Conservation (phyloP, 345 rosid species). For the Citrus trifoliata region DNA sequence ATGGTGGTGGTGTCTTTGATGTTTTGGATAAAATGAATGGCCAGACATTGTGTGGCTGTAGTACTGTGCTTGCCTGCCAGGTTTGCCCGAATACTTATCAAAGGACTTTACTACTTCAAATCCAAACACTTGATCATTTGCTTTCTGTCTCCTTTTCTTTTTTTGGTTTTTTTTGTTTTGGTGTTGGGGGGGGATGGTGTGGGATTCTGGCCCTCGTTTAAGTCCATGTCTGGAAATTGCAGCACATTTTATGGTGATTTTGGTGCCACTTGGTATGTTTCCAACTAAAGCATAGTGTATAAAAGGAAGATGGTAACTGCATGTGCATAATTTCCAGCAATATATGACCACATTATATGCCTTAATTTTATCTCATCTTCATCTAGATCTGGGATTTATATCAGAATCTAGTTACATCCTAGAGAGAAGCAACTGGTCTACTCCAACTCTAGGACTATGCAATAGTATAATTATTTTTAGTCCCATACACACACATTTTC, state of each 20-base stretch:
- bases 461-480: not conserved
- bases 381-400: not conserved
- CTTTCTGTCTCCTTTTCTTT: not conserved
- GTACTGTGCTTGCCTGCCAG: constrained; percentile 78
- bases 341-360: not conserved
- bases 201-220: not conserved
- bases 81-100: constrained; percentile 33
- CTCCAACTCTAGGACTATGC: not conserved
- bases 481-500: not conserved
- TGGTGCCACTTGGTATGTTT: not conserved
- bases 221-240: not conserved
- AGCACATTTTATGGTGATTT: not conserved
- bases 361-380: not conserved
- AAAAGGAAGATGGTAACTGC: not conserved
- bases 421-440: not conserved
- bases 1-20: constrained; percentile 93
- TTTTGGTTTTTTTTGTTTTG: no score
- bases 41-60: constrained; percentile 75
- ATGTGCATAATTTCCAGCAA: not conserved
- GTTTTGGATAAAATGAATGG: constrained; percentile 85
- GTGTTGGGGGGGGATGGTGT: no score
- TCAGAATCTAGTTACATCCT: not conserved
- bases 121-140: not conserved
- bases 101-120: not conserved
- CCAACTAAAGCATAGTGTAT: not conserved